These are phyloP conservation scores for Botryotinia globosa DNA, from an alignment of 2,329 filamentous ascomycete genomes.

Conservation along the genomic window DNA sequence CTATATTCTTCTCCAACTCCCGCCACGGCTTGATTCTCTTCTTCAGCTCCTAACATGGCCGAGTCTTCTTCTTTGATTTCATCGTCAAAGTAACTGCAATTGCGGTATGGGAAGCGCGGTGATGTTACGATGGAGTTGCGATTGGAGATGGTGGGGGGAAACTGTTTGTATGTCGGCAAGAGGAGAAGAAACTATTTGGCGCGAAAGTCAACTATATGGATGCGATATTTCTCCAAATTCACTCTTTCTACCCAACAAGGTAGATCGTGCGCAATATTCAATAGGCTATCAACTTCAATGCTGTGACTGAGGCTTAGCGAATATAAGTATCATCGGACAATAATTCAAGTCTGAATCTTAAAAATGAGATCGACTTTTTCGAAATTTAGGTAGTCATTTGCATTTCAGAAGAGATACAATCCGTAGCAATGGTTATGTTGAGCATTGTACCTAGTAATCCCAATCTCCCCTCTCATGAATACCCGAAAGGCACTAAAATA, in stretches of 20 bases:
- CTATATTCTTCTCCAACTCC: background rate
- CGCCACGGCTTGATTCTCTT: background rate
- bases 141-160: background rate
- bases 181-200: background rate
- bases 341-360: background rate
- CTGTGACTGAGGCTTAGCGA: background rate
- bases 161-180: background rate
- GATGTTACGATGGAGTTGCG: background rate
- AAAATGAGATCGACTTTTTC: background rate
- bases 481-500: background rate
- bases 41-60: background rate
- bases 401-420: background rate
- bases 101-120: background rate
- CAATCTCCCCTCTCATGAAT: background rate
- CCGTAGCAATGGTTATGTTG: background rate
- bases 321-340: background rate
- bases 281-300: background rate
- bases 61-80: background rate
- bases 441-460: background rate
- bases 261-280: background rate
- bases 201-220: background rate
- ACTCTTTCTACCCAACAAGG: background rate
- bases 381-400: background rate
- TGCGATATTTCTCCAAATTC: background rate
- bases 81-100: background rate